Percentiles rank a stretch among this genome's conserved stretches.
These are phyloP conservation scores for Cordyceps javanica DNA, from an alignment of 2,329 filamentous ascomycete species.

Conservation along the genomic window DNA sequence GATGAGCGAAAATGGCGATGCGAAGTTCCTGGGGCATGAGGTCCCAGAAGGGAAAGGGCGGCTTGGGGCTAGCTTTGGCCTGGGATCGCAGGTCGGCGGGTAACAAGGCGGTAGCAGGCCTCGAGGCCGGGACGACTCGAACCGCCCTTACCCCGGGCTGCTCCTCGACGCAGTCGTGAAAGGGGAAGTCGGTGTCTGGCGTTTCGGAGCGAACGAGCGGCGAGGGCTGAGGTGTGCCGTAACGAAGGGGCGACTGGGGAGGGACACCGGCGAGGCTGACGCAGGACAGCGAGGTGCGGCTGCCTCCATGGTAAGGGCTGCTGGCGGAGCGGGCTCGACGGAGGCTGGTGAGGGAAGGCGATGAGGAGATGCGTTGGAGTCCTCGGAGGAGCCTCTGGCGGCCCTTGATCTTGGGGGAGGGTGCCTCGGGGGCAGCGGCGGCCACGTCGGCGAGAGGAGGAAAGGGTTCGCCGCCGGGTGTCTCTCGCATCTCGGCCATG, in stretches of 20 bases:
- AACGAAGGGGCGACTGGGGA: constrained; percentile 23
- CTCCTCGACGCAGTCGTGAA: constrained; percentile 36
- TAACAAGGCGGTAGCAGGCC: constrained; percentile 50
- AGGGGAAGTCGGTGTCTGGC: constrained; percentile 34
- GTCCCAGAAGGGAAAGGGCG: constrained; percentile 64
- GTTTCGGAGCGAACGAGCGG: constrained; percentile 36
- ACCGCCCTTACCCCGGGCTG: constrained; percentile 49
- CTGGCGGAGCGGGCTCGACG: constrained; percentile 60
- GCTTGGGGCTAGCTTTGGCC: constrained; percentile 22
- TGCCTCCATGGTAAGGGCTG: constrained; percentile 53
- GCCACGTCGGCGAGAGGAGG: constrained; percentile 11
- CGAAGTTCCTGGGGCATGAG: constrained; percentile 78
- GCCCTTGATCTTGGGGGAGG: constrained; percentile 52
- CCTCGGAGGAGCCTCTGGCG: constrained; percentile 65
- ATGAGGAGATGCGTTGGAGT: constrained; percentile 77
- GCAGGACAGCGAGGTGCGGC: constrained; percentile 46
- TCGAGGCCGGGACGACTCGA: constrained; percentile 34
- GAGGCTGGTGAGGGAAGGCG: constrained; percentile 60
- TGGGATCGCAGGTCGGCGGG: constrained; percentile 49
- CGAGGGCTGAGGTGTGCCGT: constrained; percentile 32
- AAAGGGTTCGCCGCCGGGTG: constrained; percentile 17
- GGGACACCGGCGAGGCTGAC: constrained; percentile 42
- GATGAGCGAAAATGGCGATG: constrained; percentile 67
- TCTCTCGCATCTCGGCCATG: constrained; percentile 20
- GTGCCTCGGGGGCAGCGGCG: constrained; percentile 19